These are phyloP conservation scores for Lagenidium sp. DNA, from an alignment of 352 stramenopile genomes.

Conservation along the genomic window DNA sequence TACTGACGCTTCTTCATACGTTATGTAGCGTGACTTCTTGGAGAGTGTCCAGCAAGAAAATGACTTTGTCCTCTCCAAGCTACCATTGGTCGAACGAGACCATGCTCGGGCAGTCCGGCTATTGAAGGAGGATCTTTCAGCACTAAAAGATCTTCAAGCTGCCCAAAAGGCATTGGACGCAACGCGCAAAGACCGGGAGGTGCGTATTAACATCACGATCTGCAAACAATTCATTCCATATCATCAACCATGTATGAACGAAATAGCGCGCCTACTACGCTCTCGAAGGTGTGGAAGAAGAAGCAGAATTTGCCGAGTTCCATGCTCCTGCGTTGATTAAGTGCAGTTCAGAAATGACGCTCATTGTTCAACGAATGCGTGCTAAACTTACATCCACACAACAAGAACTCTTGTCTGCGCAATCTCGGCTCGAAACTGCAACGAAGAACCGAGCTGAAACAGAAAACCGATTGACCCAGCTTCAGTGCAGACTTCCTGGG, in stretches of 20 bases:
- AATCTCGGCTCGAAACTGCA: constrained; percentile 13
- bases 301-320: constrained; percentile 65
- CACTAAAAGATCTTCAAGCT: constrained; percentile 14
- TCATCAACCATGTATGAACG: too few species aligned
- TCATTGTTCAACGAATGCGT: constrained; percentile 25
- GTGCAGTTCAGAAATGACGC: constrained; percentile 48
- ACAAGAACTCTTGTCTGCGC: constrained; percentile 4
- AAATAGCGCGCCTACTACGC: constrained; percentile 31
- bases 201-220: too few species aligned
- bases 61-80: constrained; percentile 31
- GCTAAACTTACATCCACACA: constrained; percentile 17
- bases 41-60: constrained; percentile 34
- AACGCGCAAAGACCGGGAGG: constrained; percentile 35
- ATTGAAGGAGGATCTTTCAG: constrained; percentile 31
- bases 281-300: constrained; percentile 64
- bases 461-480: constrained; percentile 16
- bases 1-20: not conserved
- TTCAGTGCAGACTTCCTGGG: constrained; percentile 30
- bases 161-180: constrained; percentile 17
- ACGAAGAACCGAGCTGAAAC: constrained; percentile 10
- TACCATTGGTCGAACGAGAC: constrained; percentile 49
- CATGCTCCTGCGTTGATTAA: constrained; percentile 51
- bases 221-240: too few species aligned
- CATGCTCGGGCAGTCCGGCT: constrained; percentile 30
- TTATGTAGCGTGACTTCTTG: constrained; percentile 44